Evolutionary conservation across 1,284 basidiomycete genomes (phyloP).

Genomic region (Cryptococcus depauperatus): DNA sequence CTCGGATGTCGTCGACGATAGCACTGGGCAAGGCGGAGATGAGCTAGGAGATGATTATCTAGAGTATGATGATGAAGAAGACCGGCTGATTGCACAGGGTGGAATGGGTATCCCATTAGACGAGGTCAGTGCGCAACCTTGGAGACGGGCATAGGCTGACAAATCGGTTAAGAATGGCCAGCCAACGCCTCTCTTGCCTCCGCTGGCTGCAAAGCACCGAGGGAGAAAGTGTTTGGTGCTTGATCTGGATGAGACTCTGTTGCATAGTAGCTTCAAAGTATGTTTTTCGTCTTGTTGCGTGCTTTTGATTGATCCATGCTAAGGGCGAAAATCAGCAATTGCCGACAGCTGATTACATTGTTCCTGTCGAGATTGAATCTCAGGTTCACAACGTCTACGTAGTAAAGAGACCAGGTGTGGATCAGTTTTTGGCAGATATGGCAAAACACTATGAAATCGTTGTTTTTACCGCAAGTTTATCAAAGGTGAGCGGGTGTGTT

Average conservation of each 20-base stretch:
- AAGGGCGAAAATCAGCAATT: constrained; percentile 53
- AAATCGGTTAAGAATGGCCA: constrained; percentile 59
- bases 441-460: constrained; percentile 97
- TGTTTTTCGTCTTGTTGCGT: constrained; percentile 13
- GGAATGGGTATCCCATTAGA: constrained; percentile 75
- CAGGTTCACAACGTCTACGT: constrained; percentile 98
- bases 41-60: constrained; percentile 41
- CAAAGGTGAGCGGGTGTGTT: constrained; percentile 61
- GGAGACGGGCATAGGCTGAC: not conserved
- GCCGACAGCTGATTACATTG: constrained; percentile 92
- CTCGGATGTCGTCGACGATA: constrained; percentile 38
- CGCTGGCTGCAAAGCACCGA: constrained; percentile 60
- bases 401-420: constrained; percentile 96
- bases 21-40: constrained; percentile 51
- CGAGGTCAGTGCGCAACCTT: constrained; percentile 46
- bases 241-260: constrained; percentile 90
- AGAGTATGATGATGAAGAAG: constrained; percentile 66
- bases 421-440: constrained; percentile 94
- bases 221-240: constrained; percentile 89
- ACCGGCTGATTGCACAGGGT: constrained; percentile 66
- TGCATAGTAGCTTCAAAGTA: constrained; percentile 90
- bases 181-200: constrained; percentile 72
- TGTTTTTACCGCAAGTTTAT: constrained; percentile 93
- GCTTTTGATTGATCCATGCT: constrained; percentile 11
- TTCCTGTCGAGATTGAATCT: constrained; percentile 97